Conservation (phyloP, 2,329 filamentous ascomycete species). For the Coniosporium tulheliwenetii region DNA sequence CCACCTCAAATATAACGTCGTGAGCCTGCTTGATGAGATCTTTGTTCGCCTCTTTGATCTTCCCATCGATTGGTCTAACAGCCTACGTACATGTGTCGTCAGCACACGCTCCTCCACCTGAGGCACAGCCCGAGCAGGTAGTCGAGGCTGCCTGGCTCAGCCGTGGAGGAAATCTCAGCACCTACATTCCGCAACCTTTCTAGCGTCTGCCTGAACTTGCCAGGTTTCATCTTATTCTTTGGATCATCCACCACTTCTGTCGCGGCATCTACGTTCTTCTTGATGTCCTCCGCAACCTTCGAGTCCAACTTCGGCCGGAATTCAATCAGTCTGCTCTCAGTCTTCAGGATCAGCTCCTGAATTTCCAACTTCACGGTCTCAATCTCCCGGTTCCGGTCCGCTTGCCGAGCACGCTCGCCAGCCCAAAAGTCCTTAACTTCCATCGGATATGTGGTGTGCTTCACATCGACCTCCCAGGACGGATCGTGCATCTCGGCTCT, state of each 20-base stretch:
- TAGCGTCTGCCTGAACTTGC: slow-evolving; percentile 5
- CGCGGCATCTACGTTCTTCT: slow-evolving; percentile 8
- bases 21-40: slow-evolving; percentile 15
- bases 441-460: slow-evolving; percentile 18
- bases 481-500: slow-evolving; percentile 20
- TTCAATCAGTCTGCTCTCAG: slow-evolving; percentile 10
- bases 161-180: not conserved
- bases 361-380: slow-evolving; percentile 9
- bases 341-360: slow-evolving; percentile 9
- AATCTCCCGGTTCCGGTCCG: slow-evolving; percentile 1
- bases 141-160: not conserved
- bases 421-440: slow-evolving; percentile 21
- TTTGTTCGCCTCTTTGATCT: slow-evolving; percentile 11
- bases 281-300: slow-evolving; percentile 11
- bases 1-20: slow-evolving; percentile 18
- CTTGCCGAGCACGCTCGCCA: slow-evolving; percentile 1
- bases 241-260: slow-evolving; percentile 9
- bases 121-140: no score
- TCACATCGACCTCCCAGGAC: slow-evolving; percentile 22
- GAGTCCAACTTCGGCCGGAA: slow-evolving; percentile 13
- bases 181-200: not conserved
- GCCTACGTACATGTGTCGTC: slow-evolving; percentile 1
- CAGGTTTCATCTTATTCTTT: slow-evolving; percentile 7
- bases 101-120: no score
- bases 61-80: slow-evolving; percentile 9